phyloP scores from a whole-genome alignment of 2,329 filamentous ascomycete species.

The Scytalidium sp. region DNA sequence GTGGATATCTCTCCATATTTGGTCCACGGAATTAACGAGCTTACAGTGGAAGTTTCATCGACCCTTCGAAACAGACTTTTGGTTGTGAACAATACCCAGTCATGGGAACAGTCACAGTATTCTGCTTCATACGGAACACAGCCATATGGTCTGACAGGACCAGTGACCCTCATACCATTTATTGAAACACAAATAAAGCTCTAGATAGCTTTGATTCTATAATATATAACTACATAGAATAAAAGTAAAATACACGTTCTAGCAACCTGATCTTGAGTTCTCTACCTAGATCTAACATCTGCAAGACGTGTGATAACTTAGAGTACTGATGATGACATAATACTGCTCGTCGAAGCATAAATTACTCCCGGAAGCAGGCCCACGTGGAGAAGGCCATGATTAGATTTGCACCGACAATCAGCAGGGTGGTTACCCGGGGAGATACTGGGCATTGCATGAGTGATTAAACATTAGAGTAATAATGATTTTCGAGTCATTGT shows the following conservation, averaged over 20 bases:
- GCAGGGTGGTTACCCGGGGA: no score
- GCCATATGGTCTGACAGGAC: conserved; percentile 1
- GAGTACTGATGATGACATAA: no score
- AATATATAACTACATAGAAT: not conserved
- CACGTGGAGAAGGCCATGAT: no score
- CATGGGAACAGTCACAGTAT: conserved; percentile 4
- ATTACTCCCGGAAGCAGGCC: no score
- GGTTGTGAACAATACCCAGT: not conserved
- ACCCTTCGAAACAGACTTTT: conserved; percentile 1
- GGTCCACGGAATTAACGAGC: not conserved
- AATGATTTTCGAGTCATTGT: no score
- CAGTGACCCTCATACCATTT: conserved; percentile 1
- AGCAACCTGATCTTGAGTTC: no score
- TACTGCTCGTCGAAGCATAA: no score
- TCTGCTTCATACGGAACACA: not conserved
- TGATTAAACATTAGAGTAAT: no score
- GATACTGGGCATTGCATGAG: no score
- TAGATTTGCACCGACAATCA: no score
- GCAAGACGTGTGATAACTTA: no score
- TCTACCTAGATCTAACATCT: no score
- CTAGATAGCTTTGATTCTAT: not conserved
- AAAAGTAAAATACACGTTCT: not conserved
- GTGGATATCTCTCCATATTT: conserved; percentile 1
- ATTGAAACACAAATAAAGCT: not conserved
- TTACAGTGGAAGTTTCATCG: not conserved